Conservation (phyloP, 495 filamentous ascomycete genomes). For the Aspergillus ellipticus region DNA sequence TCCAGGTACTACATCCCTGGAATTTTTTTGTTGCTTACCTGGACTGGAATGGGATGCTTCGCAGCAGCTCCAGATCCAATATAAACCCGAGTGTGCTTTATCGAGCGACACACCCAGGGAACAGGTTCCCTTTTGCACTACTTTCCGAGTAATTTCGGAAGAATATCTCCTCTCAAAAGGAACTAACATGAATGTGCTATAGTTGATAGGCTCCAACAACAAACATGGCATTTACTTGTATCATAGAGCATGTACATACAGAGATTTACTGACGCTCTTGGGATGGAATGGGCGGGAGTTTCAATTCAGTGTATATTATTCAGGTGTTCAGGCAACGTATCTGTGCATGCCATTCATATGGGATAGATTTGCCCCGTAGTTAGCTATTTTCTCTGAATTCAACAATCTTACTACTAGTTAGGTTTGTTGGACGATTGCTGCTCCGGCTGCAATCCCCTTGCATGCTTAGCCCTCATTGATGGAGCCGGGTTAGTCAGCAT, state of each 20-base stretch:
- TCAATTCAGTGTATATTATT: neutral
- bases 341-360: no score
- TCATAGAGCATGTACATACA: constrained; percentile 13
- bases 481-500: neutral
- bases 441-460: neutral
- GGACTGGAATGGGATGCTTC: neutral
- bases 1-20: neutral
- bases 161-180: constrained; percentile 3
- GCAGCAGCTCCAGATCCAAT: neutral
- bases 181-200: constrained; percentile 7
- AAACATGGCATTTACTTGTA: constrained; percentile 13
- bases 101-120: neutral
- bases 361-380: no score
- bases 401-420: neutral
- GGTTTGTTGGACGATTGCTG: no score
- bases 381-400: no score
- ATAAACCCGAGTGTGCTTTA: neutral
- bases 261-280: neutral
- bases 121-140: neutral
- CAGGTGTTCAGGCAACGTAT: no score
- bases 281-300: neutral
- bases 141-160: neutral
- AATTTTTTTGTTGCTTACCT: neutral
- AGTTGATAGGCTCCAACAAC: neutral
- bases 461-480: neutral